Conservation (phyloP, 169 alveolate genomes). For the Eimeria tenella region DNA sequence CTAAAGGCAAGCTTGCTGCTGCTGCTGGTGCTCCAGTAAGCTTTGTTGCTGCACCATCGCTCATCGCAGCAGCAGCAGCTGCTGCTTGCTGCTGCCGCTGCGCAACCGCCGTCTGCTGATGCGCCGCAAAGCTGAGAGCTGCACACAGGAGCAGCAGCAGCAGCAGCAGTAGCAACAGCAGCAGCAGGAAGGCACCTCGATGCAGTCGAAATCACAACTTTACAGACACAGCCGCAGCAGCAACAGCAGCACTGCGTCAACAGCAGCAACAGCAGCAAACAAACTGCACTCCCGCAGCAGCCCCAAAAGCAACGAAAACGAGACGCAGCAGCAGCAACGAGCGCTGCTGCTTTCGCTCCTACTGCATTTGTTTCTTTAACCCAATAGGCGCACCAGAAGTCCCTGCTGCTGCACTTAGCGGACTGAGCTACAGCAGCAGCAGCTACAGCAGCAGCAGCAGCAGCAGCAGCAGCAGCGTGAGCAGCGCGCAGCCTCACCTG, state of each 20-base stretch:
- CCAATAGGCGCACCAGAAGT: too few relatives aligned
- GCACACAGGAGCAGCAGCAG: neutral
- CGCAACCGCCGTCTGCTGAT: constrained; percentile 29
- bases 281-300: neutral
- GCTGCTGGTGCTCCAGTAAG: constrained; percentile 20
- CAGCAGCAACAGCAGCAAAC: neutral
- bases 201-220: neutral
- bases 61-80: constrained; percentile 47
- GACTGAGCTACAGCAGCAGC: neutral
- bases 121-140: constrained; percentile 59
- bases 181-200: neutral
- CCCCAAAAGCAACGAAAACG: neutral
- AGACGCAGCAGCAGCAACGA: constrained; percentile 8
- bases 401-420: too few relatives aligned
- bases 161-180: constrained; percentile 24
- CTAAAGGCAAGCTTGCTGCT: neutral
- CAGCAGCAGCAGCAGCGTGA: constrained; percentile 28
- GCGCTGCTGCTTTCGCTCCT: neutral
- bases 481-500: neutral
- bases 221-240: neutral
- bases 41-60: constrained; percentile 33
- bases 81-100: constrained; percentile 49
- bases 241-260: neutral
- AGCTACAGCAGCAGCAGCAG: constrained; percentile 15
- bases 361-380: too few relatives aligned